phyloP scores from a whole-genome alignment of 768 basidiomycete genomes.

The Sutorius australiensis region DNA sequence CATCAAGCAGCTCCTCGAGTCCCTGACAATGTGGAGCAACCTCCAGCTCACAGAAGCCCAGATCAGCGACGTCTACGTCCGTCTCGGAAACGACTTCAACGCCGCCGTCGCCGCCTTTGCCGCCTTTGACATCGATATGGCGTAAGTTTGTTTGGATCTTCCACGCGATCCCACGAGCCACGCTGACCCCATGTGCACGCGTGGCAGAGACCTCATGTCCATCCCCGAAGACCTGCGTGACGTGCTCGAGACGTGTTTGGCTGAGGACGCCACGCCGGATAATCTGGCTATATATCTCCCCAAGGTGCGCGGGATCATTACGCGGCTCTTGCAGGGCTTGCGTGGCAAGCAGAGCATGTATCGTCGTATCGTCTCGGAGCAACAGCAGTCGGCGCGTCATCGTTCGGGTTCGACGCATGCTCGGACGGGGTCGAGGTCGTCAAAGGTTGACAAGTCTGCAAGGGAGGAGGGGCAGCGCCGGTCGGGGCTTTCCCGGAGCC shows the following conservation, averaged over 20 bases:
- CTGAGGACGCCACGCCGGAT: constrained; percentile 82
- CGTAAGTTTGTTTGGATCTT: constrained; percentile 45
- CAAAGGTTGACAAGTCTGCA: constrained; percentile 39
- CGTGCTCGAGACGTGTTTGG: constrained; percentile 86
- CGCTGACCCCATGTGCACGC: too few species aligned
- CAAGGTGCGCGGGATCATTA: constrained; percentile 87
- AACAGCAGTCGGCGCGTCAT: constrained; percentile 40
- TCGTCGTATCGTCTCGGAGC: constrained; percentile 67
- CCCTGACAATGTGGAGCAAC: constrained; percentile 81
- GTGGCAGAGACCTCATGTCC: constrained; percentile 69
- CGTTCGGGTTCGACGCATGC: constrained; percentile 49
- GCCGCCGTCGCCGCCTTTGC: constrained; percentile 86
- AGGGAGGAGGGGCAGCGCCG: constrained; percentile 45
- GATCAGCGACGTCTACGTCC: constrained; percentile 97
- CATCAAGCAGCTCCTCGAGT: constrained; percentile 92
- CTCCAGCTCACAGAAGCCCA: constrained; percentile 65
- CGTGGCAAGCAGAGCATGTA: constrained; percentile 88
- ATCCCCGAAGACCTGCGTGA: constrained; percentile 87
- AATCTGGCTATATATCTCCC: constrained; percentile 90
- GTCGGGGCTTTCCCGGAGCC: constrained; percentile 44
- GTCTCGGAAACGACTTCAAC: constrained; percentile 96
- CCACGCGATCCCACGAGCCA: too few species aligned
- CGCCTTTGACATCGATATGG: constrained; percentile 83
- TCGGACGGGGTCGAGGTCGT: constrained; percentile 56
- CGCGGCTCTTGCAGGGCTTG: constrained; percentile 88